Conservation (phyloP, 1,284 basidiomycete species). For the Neonothopanus nambi region DNA sequence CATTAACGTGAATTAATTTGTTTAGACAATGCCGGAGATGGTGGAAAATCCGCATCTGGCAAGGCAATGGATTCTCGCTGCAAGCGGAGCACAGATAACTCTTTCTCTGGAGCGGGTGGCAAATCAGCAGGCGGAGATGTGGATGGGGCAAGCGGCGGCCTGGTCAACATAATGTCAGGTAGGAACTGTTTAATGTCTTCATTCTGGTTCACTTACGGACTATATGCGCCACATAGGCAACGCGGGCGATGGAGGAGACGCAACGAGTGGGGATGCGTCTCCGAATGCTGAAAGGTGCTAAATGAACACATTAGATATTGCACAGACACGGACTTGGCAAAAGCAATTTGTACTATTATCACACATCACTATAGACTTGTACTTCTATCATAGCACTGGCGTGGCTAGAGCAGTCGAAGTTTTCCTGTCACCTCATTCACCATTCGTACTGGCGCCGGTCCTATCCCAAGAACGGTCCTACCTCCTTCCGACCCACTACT, state of each 20-base stretch:
- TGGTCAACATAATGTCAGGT: slow-evolving; percentile 20
- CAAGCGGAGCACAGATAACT: too few relatives aligned
- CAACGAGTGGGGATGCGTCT: not conserved
- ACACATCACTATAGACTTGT: not conserved
- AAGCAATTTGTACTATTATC: slow-evolving; percentile 19
- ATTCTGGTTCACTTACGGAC: not conserved
- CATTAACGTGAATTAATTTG: not conserved
- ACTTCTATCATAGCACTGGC: not conserved
- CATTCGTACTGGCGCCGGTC: slow-evolving; percentile 82
- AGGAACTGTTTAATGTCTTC: not conserved
- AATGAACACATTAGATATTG: not conserved
- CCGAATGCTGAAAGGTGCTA: not conserved
- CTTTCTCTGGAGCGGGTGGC: too few relatives aligned
- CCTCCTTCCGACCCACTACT: slow-evolving; percentile 81
- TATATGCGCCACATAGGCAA: slow-evolving; percentile 26
- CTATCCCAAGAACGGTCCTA: slow-evolving; percentile 94
- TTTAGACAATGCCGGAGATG: slow-evolving; percentile 5
- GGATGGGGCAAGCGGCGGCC: not conserved
- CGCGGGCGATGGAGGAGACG: slow-evolving; percentile 28
- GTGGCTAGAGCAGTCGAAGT: slow-evolving; percentile 55
- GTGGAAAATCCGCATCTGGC: not conserved
- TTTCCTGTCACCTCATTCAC: slow-evolving; percentile 91
- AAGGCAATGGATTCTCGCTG: not conserved
- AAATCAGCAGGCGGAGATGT: too few relatives aligned
- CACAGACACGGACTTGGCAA: slow-evolving; percentile 1